Conservation (phyloP, 2,329 filamentous ascomycete species). For the Nigrograna mackinnonii region DNA sequence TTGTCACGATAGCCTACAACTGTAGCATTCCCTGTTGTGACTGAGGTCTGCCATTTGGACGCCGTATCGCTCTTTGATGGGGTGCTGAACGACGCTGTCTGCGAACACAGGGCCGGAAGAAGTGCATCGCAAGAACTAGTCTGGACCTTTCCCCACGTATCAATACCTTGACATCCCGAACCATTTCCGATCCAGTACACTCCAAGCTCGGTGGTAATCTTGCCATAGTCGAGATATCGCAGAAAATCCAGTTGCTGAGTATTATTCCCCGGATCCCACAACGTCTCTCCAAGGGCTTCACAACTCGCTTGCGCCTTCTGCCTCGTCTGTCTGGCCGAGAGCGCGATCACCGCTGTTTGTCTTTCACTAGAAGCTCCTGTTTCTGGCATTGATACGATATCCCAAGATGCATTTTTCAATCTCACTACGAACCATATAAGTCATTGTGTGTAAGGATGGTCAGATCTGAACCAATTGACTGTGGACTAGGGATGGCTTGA, state of each 20-base stretch:
- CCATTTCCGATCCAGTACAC: constrained; percentile 20
- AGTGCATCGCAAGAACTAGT: constrained; percentile 18
- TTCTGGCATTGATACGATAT: constrained; percentile 14
- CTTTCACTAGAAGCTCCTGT: constrained; percentile 22
- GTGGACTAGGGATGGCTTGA: constrained; percentile 19
- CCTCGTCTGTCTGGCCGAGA: constrained; percentile 14
- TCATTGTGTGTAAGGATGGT: constrained; percentile 32
- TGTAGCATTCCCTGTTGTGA: constrained; percentile 21
- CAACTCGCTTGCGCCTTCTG: constrained; percentile 17
- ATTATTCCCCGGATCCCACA: constrained; percentile 19
- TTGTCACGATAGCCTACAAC: constrained; percentile 48
- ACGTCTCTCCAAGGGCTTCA: constrained; percentile 19
- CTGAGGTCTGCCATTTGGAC: constrained; percentile 17
- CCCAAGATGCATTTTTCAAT: constrained; percentile 17
- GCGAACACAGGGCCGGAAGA: constrained; percentile 27
- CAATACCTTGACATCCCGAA: constrained; percentile 22
- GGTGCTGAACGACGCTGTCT: constrained; percentile 18
- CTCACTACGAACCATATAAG: constrained; percentile 19
- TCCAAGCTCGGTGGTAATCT: constrained; percentile 10
- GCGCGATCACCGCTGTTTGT: constrained; percentile 18
- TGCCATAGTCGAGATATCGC: constrained; percentile 20
- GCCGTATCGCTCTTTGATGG: constrained; percentile 4
- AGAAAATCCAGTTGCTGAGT: constrained; percentile 17
- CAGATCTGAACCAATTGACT: constrained; percentile 30
- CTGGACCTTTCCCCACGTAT: constrained; percentile 16